phyloP scores from a whole-genome alignment of 192 early-diverging fungal genomes.

The Coemansia guatemalensis region DNA sequence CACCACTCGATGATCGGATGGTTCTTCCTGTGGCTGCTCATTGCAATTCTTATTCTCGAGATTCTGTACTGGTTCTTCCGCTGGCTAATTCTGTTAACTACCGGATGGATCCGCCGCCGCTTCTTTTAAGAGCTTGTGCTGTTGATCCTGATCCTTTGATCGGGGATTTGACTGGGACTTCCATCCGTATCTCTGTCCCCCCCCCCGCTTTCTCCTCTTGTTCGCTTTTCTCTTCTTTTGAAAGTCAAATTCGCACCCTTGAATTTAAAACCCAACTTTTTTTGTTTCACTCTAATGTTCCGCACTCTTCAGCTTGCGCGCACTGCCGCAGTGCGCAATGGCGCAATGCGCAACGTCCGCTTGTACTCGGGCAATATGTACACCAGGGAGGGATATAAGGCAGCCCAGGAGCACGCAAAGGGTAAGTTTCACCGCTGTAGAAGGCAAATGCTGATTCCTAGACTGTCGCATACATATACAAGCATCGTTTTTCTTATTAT shows the following conservation, averaged over 20 bases:
- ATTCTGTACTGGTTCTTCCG: constrained; percentile 43
- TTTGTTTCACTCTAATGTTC: constrained; percentile 23
- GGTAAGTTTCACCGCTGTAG: constrained; percentile 20
- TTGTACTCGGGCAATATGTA: constrained; percentile 39
- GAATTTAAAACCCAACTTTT: constrained; percentile 1
- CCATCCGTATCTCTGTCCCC: too few relatives aligned
- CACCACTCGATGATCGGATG: constrained; percentile 47
- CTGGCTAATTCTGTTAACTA: constrained; percentile 25
- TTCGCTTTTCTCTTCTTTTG: constrained; percentile 3
- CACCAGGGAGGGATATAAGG: constrained; percentile 34
- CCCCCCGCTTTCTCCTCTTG: constrained; percentile 3
- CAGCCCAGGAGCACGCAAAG: constrained; percentile 46
- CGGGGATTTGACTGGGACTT: too few relatives aligned
- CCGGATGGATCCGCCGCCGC: constrained; percentile 6
- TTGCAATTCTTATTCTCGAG: constrained; percentile 31
- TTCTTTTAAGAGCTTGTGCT: neutral
- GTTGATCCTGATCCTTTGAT: neutral
- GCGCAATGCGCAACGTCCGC: constrained; percentile 29
- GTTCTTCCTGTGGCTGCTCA: constrained; percentile 41
- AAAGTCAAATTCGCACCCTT: neutral
- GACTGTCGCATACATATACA: too few relatives aligned
- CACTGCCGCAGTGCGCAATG: constrained; percentile 31
- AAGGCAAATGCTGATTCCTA: too few relatives aligned
- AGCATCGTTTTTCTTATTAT: too few relatives aligned
- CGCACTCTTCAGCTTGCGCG: constrained; percentile 44